A percentile compares a stretch with the other conserved stretches of the same genome.
Conservation (phyloP, 441 rosid genomes). For the Brassica balearica region DNA sequence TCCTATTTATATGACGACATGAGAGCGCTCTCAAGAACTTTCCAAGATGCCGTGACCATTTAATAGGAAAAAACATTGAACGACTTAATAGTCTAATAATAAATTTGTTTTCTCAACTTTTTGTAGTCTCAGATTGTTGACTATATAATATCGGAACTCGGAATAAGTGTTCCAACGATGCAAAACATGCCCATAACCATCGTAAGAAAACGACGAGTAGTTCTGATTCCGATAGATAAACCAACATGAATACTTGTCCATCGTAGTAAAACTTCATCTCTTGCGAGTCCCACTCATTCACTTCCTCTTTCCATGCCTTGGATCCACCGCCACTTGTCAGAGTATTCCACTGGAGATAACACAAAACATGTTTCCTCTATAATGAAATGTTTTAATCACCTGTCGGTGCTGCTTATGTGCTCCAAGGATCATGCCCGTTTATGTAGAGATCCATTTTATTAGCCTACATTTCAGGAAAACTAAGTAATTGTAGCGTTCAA, state of each 20-base stretch:
- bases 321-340: constrained; percentile 59
- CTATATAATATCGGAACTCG: constrained; percentile 4
- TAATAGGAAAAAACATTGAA: too few relatives aligned
- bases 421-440: too few relatives aligned
- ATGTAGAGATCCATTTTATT: too few relatives aligned
- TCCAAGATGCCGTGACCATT: too few relatives aligned
- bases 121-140: neutral
- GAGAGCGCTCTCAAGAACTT: too few relatives aligned
- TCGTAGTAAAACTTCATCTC: constrained; percentile 49
- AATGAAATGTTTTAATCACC: constrained; percentile 29
- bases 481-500: too few relatives aligned
- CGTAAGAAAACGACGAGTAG: constrained; percentile 44
- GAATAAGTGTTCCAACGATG: constrained; percentile 37
- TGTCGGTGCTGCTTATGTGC: constrained; percentile 32
- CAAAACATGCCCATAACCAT: constrained; percentile 45
- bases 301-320: constrained; percentile 54
- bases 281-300: neutral
- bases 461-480: too few relatives aligned
- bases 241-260: constrained; percentile 56
- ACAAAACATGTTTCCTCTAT: too few relatives aligned
- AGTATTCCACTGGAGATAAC: constrained; percentile 38
- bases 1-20: too few relatives aligned
- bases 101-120: too few relatives aligned
- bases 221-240: constrained; percentile 23
- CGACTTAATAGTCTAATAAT: too few relatives aligned